Base-by-base conservation (phyloP, 192 early-diverging fungal genomes). In the Backusella luteola region DNA sequence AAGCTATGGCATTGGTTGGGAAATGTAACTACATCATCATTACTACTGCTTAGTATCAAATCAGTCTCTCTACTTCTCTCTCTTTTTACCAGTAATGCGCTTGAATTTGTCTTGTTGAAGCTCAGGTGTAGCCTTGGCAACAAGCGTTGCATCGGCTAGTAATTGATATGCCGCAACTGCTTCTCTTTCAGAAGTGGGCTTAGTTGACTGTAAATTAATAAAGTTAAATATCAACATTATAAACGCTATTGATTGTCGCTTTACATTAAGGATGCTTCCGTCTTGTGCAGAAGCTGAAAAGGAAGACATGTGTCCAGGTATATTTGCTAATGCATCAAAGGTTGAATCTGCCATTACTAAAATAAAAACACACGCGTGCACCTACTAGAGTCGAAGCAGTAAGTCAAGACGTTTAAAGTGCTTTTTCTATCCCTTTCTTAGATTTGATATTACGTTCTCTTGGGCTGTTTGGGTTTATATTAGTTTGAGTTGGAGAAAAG, bases 131-230 rank as follows among this genome's bases (percentile, higher is more conserved):
- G 42, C 32, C 14, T 63, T 67, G 15, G 41, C 66, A 34, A 75
- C 26, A 21, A 66, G 52, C 21, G 66, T 42, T 23, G 74, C 74
- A 67, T 75, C 66, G 0, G 34, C 44, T 42, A 75, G 34, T 35
- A 75, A 34, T 46, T 75, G 74, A 44, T 75, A 75, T n/a, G 74
- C 74, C 9, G 63, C 66, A 29, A 39, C 6, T 21, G 74, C 59
- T 41, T 38, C 38, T 49, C 26, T 67, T 42, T 63, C 74, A 26
- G 74, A 53, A n/a, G 32, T 39, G 59, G 35, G 34, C 23, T 69
- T 38, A 26, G 56, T 63, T 63, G 70, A 49, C 70, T 72, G 32
- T 17, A 26, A 26, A 44, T 26, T 0, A 26, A 1, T 26, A 41
- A 17, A 71, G 41, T 17, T 29, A 11, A 29, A 32, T 32, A 32